These are phyloP conservation scores for Geoglossum cookeanum DNA, from an alignment of 2,329 filamentous ascomycete species.

Conservation along the genomic window DNA sequence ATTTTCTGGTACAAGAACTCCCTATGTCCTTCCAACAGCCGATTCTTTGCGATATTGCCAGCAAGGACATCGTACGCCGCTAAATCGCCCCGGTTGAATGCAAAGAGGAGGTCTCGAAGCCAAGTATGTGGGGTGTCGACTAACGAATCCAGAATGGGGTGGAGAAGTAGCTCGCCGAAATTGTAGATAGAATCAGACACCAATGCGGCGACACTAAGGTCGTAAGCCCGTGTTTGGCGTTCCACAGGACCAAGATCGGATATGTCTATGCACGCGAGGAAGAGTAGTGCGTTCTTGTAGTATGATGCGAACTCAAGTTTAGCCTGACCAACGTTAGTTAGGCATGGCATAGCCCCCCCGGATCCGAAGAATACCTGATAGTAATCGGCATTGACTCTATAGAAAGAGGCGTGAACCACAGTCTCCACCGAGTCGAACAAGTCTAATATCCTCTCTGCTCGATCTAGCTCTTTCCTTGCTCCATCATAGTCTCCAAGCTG, in stretches of 20 bases:
- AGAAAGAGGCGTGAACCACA: constrained; percentile 89
- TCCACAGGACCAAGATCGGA: constrained; percentile 54
- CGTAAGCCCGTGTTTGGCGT: constrained; percentile 68
- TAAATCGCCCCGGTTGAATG: constrained; percentile 91
- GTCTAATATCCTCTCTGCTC: constrained; percentile 74
- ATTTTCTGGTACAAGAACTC: constrained; percentile 92
- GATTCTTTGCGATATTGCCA: constrained; percentile 61
- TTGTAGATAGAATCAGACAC: constrained; percentile 96
- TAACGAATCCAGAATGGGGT: constrained; percentile 83
- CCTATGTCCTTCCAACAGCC: constrained; percentile 59
- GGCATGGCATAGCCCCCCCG: background rate
- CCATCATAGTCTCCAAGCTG: constrained; percentile 61
- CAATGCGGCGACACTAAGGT: constrained; percentile 78
- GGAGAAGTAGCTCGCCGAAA: constrained; percentile 94
- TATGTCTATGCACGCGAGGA: constrained; percentile 87
- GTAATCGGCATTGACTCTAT: constrained; percentile 86
- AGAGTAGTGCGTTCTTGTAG: constrained; percentile 93
- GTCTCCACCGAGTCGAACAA: constrained; percentile 89
- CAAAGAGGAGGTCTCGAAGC: constrained; percentile 89
- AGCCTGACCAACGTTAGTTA: constrained; percentile 24
- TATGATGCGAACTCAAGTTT: constrained; percentile 89
- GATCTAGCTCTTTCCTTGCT: constrained; percentile 69
- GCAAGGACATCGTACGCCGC: constrained; percentile 68
- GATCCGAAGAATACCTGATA: constrained; percentile 43
- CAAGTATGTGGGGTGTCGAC: constrained; percentile 57